phyloP scores from a whole-genome alignment of 306 rosid species.

The Citrullus amarus region DNA sequence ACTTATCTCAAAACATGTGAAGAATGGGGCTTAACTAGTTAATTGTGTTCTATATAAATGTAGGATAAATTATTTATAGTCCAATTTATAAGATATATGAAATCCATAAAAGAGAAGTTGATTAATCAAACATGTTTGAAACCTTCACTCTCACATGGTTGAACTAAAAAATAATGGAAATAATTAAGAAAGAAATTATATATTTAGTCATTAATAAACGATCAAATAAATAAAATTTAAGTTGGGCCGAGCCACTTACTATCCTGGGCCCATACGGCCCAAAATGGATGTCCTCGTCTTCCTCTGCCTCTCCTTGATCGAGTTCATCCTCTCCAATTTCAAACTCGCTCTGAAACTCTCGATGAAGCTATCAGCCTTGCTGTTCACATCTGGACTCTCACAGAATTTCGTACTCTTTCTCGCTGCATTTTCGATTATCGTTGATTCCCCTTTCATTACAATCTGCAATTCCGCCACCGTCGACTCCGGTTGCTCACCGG shows the following conservation, averaged over 20 bases:
- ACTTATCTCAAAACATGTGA: too few relatives aligned
- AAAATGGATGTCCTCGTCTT: slow-evolving; percentile 36
- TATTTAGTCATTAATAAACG: neutral
- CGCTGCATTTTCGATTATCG: slow-evolving; percentile 20
- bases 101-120: too few relatives aligned
- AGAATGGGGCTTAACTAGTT: too few relatives aligned
- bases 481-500: slow-evolving; percentile 47
- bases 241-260: neutral
- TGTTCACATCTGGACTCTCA: slow-evolving; percentile 66
- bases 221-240: neutral
- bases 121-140: neutral
- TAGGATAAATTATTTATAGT: neutral
- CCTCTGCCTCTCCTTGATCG: slow-evolving; percentile 42
- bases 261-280: slow-evolving; percentile 14
- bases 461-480: slow-evolving; percentile 37
- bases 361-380: slow-evolving; percentile 71
- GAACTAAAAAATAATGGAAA: neutral
- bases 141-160: neutral
- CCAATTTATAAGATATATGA: too few relatives aligned
- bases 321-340: slow-evolving; percentile 61
- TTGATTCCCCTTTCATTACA: slow-evolving; percentile 38
- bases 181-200: neutral
- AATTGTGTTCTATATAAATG: too few relatives aligned
- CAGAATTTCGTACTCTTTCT: slow-evolving; percentile 19
- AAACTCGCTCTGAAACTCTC: slow-evolving; percentile 57